These are phyloP conservation scores for Phytophthora podocarpi DNA, from an alignment of 352 stramenopile genomes.

Conservation along the genomic window DNA sequence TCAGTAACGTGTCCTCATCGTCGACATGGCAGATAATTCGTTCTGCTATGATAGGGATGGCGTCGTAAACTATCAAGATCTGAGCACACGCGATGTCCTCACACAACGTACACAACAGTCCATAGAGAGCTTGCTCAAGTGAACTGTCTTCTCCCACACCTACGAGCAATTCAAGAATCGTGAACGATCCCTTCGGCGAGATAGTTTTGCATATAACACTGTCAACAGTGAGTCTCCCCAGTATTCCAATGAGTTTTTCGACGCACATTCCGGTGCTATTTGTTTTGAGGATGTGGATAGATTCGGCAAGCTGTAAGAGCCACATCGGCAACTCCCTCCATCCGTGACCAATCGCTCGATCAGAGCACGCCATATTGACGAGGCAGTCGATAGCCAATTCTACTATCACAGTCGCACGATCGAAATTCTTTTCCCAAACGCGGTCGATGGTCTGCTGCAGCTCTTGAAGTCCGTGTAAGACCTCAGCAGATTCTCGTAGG, in stretches of 20 bases:
- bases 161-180: conserved; percentile 36
- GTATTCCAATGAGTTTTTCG: conserved; percentile 54
- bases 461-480: conserved; percentile 35
- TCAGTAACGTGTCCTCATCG: conserved; percentile 38
- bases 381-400: conserved; percentile 52
- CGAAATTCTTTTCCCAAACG: conserved; percentile 24
- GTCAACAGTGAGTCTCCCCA: conserved; percentile 40
- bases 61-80: conserved; percentile 46
- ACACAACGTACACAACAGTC: conserved; percentile 39
- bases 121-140: conserved; percentile 39
- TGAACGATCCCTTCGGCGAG: conserved; percentile 26
- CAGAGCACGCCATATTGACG: conserved; percentile 51
- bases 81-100: conserved; percentile 33
- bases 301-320: conserved; percentile 36
- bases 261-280: conserved; percentile 23
- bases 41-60: conserved; percentile 39
- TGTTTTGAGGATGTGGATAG: conserved; percentile 25
- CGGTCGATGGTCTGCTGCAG: conserved; percentile 35
- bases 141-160: conserved; percentile 16
- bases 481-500: conserved; percentile 33
- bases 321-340: conserved; percentile 43
- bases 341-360: conserved; percentile 19
- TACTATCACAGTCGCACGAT: conserved; percentile 31
- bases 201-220: conserved; percentile 27
- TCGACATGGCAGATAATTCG: conserved; percentile 32